Conservation (phyloP, 1,284 basidiomycete species). For the Heterobasidion irregulare region DNA sequence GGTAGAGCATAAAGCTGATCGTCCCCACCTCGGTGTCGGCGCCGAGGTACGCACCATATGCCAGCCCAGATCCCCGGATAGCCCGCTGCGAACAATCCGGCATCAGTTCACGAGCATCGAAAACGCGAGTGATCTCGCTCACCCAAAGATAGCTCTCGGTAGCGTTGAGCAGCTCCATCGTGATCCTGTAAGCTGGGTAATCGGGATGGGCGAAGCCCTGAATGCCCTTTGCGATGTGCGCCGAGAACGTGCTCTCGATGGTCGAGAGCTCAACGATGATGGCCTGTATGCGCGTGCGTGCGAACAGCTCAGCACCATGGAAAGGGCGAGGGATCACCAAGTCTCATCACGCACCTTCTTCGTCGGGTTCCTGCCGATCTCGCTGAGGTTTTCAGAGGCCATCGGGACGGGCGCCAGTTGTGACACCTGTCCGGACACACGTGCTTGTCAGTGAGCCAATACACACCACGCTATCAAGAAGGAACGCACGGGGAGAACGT, state of each 20-base stretch:
- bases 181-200: conserved; percentile 79
- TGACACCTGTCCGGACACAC: conserved; percentile 30
- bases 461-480: background rate
- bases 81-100: conserved; percentile 42
- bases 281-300: conserved; percentile 37
- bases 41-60: conserved; percentile 84
- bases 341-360: conserved; percentile 43
- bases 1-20: conserved; percentile 76
- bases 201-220: conserved; percentile 79
- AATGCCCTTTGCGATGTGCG: conserved; percentile 75
- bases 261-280: conserved; percentile 85
- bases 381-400: conserved; percentile 64
- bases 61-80: conserved; percentile 87
- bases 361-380: conserved; percentile 65
- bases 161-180: conserved; percentile 85
- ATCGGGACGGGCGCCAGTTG: conserved; percentile 63
- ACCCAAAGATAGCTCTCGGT: conserved; percentile 96
- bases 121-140: conserved; percentile 12
- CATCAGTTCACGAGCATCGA: background rate
- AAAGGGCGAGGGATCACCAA: background rate
- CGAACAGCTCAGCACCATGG: conserved; percentile 5
- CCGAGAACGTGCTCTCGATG: conserved; percentile 90
- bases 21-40: conserved; percentile 80
- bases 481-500: conserved; percentile 47
- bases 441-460: background rate